A percentile compares a stretch with the other conserved stretches of the same genome.
phyloP scores from a whole-genome alignment of 2,329 filamentous ascomycete species.

The Monilinia fructicola region DNA sequence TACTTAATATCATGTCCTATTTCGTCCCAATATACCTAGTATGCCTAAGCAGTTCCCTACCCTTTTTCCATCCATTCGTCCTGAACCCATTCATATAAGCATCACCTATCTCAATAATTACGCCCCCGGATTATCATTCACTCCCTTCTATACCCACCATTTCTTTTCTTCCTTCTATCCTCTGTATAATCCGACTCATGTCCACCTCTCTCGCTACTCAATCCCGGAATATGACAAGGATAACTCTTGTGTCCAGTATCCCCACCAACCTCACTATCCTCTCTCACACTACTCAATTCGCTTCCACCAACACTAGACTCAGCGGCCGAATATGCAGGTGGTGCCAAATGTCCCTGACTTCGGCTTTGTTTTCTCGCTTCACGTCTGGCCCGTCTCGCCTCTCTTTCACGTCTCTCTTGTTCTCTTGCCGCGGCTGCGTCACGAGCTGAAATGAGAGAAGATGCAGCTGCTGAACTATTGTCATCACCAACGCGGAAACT shows the following conservation, averaged over 20 bases:
- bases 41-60: neutral
- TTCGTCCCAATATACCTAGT: neutral
- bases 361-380: slow-evolving; percentile 32
- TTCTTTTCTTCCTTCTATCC: slow-evolving; percentile 38
- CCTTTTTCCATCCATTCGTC: neutral
- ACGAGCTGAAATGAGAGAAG: slow-evolving; percentile 12
- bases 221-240: slow-evolving; percentile 40
- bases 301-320: slow-evolving; percentile 17
- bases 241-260: slow-evolving; percentile 42
- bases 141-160: slow-evolving; percentile 24
- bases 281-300: slow-evolving; percentile 29
- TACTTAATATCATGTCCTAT: slow-evolving; percentile 8
- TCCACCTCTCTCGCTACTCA: slow-evolving; percentile 33
- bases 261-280: slow-evolving; percentile 31
- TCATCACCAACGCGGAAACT: slow-evolving; percentile 40
- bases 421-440: slow-evolving; percentile 27
- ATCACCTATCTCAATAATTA: neutral
- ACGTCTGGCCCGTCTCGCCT: slow-evolving; percentile 24
- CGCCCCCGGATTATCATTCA: neutral
- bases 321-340: slow-evolving; percentile 15
- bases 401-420: slow-evolving; percentile 23
- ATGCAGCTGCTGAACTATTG: slow-evolving; percentile 27
- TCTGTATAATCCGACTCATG: slow-evolving; percentile 36
- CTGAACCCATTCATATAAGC: slow-evolving; percentile 1
- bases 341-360: slow-evolving; percentile 25